phyloP scores from a whole-genome alignment of 2,329 filamentous ascomycete species.

The Trichoderma harzianum region DNA sequence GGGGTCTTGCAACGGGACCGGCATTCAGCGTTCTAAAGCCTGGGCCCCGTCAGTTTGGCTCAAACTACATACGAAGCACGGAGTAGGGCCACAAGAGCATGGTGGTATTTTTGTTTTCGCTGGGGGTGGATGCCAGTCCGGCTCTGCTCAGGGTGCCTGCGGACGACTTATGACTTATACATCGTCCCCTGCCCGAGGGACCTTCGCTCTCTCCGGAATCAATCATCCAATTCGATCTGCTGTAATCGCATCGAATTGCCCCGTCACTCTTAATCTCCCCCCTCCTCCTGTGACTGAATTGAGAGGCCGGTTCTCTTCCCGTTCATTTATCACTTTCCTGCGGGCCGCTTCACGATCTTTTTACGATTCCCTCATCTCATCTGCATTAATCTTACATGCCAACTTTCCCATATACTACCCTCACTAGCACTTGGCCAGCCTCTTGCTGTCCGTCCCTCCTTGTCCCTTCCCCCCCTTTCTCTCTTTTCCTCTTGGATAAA shows the following conservation, averaged over 20 bases:
- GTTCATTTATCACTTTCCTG: conserved; percentile 12
- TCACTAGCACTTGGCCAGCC: conserved; percentile 8
- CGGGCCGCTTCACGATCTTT: conserved; percentile 15
- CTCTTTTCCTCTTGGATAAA: neutral
- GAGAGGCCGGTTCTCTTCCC: conserved; percentile 14
- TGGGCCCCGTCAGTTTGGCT: conserved; percentile 21
- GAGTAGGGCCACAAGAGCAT: conserved; percentile 22
- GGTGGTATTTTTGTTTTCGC: conserved; percentile 15
- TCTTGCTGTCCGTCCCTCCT: conserved; percentile 5
- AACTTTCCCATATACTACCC: neutral
- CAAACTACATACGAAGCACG: conserved; percentile 17
- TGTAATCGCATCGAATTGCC: conserved; percentile 10
- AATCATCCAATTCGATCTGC: conserved; percentile 14
- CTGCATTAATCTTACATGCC: conserved; percentile 7
- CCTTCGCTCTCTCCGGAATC: conserved; percentile 17
- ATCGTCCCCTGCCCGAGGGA: conserved; percentile 8
- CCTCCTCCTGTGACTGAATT: neutral
- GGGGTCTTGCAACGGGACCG: conserved; percentile 12
- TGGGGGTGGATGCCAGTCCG: conserved; percentile 5
- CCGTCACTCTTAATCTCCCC: conserved; percentile 13
- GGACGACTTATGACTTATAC: conserved; percentile 18
- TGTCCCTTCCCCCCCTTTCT: neutral
- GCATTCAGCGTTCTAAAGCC: conserved; percentile 20
- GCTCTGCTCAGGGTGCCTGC: conserved; percentile 9
- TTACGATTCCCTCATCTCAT: conserved; percentile 7